Percentiles rank a stretch among this genome's conserved stretches.
Conservation (phyloP, 1,284 basidiomycete species). For the Schizopora paradoxa region DNA sequence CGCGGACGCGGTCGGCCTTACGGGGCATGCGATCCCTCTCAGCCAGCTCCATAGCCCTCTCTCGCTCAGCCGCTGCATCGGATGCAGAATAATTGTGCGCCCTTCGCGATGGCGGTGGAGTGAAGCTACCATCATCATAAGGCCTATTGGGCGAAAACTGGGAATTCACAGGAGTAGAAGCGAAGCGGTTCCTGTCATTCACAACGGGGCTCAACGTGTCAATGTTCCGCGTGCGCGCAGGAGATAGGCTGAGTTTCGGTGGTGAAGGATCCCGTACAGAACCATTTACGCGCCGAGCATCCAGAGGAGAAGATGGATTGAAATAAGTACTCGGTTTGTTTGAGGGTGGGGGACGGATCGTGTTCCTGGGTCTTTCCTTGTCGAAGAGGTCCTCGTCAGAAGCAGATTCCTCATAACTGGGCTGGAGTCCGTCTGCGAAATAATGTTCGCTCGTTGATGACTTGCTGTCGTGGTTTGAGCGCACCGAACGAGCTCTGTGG, state of each 20-base stretch:
- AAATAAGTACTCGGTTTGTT: conserved; percentile 15
- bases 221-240: conserved; percentile 10
- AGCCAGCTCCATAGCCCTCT: conserved; percentile 34
- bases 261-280: conserved; percentile 12
- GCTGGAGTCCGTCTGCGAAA: conserved; percentile 37
- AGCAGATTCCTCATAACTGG: conserved; percentile 63
- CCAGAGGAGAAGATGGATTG: conserved; percentile 28
- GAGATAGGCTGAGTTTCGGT: conserved; percentile 14
- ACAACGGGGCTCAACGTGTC: background rate
- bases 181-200: too few species aligned
- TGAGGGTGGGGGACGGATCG: conserved; percentile 33
- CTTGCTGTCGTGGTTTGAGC: conserved; percentile 60
- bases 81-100: conserved; percentile 43
- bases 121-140: conserved; percentile 35
- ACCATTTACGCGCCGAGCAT: conserved; percentile 22
- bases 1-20: conserved; percentile 11
- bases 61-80: conserved; percentile 44
- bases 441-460: conserved; percentile 64
- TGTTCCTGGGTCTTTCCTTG: conserved; percentile 40
- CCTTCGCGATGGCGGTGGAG: conserved; percentile 24
- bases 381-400: conserved; percentile 59
- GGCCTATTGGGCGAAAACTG: conserved; percentile 18
- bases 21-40: conserved; percentile 32
- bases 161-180: conserved; percentile 36
- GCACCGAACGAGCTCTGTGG: conserved; percentile 40